Evolutionary conservation across 2,329 filamentous ascomycete species (phyloP).

Genomic region (Aureobasidium sp.): DNA sequence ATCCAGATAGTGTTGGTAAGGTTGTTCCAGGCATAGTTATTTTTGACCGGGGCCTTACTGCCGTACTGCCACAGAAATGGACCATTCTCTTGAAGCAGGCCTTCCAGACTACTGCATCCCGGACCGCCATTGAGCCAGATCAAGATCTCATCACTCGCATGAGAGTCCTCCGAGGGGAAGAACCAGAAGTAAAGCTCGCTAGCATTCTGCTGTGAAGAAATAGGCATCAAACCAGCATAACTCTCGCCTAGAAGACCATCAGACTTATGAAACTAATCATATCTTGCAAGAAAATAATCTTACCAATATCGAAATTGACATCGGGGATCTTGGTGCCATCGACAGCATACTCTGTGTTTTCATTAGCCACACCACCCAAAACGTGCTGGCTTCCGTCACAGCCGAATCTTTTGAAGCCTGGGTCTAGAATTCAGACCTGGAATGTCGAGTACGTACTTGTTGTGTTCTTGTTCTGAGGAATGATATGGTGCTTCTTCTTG

Average conservation of each 20-base stretch:
- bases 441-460: constrained; percentile 29
- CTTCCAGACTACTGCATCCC: constrained; percentile 41
- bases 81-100: constrained; percentile 44
- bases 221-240: constrained; percentile 50
- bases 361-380: not conserved
- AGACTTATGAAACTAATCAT: too few species aligned
- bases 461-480: constrained; percentile 38
- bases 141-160: constrained; percentile 42
- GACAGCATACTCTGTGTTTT: constrained; percentile 17
- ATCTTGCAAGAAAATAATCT: too few species aligned
- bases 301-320: constrained; percentile 47
- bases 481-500: constrained; percentile 23
- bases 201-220: constrained; percentile 40
- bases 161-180: constrained; percentile 42
- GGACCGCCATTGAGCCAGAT: constrained; percentile 42
- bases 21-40: not conserved
- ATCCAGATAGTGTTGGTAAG: constrained; percentile 27
- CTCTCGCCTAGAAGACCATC: too few species aligned
- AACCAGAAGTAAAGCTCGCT: constrained; percentile 48
- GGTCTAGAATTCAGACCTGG: not conserved
- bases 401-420: not conserved
- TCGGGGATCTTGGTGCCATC: constrained; percentile 23
- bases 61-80: constrained; percentile 37
- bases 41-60: too few species aligned
- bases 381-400: not conserved